Percentiles rank a stretch among this genome's conserved stretches.
Evolutionary conservation across 345 rosid genomes (phyloP).

Genomic region (Eucalyptus cladocalyx): DNA sequence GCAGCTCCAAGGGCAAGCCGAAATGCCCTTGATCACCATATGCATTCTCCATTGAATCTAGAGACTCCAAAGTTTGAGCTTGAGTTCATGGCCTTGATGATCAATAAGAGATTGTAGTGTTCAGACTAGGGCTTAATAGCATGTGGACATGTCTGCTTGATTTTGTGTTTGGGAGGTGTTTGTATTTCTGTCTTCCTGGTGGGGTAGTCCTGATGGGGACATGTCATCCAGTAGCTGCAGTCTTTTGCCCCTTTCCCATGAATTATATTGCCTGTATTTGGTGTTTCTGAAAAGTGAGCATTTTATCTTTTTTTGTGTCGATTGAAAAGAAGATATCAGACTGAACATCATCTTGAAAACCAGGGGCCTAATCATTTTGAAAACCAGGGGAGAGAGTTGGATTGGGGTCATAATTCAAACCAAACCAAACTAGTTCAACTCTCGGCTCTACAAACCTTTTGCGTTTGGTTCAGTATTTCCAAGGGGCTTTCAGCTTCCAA

Average conservation of each 20-base stretch:
- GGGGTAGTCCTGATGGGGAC: neutral
- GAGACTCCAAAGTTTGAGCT: neutral
- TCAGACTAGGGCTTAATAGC: neutral
- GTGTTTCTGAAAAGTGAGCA: neutral
- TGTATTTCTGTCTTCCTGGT: neutral
- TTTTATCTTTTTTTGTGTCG: neutral
- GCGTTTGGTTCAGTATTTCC: too few species aligned
- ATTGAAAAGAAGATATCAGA: neutral
- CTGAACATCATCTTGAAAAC: neutral
- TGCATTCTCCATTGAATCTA: neutral
- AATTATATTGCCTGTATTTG: neutral
- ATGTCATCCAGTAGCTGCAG: neutral
- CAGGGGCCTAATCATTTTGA: neutral
- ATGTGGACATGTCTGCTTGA: neutral
- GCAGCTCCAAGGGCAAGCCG: constrained; percentile 57
- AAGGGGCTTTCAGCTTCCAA: too few species aligned
- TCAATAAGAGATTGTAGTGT: neutral
- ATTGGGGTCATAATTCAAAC: neutral
- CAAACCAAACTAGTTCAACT: accelerated
- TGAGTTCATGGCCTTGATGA: neutral
- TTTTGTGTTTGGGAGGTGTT: neutral
- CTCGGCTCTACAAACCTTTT: accelerated
- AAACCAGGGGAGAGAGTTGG: neutral
- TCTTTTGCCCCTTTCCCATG: neutral
- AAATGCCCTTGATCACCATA: constrained; percentile 48